Evolutionary conservation across 2,329 filamentous ascomycete genomes (phyloP), one percentile per base, ranked within the genome.

Genomic region (Clarireedia hainanense): DNA sequence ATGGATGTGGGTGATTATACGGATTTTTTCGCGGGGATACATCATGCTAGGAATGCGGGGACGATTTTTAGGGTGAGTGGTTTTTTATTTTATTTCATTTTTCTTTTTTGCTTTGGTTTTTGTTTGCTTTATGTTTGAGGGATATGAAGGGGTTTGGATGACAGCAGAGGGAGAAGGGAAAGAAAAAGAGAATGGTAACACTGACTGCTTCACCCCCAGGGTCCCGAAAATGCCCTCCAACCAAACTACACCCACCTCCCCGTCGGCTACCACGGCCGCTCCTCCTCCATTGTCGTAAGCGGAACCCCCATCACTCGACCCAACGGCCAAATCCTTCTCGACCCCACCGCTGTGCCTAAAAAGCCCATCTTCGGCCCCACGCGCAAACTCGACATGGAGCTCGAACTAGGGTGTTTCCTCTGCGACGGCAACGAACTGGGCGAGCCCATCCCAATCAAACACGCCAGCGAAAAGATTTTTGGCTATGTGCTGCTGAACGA

Each of bases 401-500:
- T 94, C 1, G 89, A 95, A 69, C 73, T 95, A 14, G 89, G 86
- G 1, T 88, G 84, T 45, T 89, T 92, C 64, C 76, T 94, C 5
- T 83, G 80, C 69, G 80, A 73, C 48, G 74, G 77, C 0, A 91
- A 88, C 64, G 70, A 76, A 1, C 75, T 89, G 65, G 88, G 88
- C 6, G 73, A 79, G 53, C 78, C 83, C 0, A 76, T 94, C 20
- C 71, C 75, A 0, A 79, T 91, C 23, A 72, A 85, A 14, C 54
- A 63, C 46, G 89, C 89, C 0, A 82, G 85, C 52, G 79, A 88
- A 17, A 77, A 84, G 64, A 77, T 95, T 27, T 94, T 94, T 66
- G 89, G 89, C 14, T 77, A 89, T 26, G 89, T 94, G 0, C 72
- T 95, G 56, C 80, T 95, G 76, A 95, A 95, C 64, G 89, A 95